Conservation (phyloP, 2,329 filamentous ascomycete genomes). For the Blumeria hordei region DNA sequence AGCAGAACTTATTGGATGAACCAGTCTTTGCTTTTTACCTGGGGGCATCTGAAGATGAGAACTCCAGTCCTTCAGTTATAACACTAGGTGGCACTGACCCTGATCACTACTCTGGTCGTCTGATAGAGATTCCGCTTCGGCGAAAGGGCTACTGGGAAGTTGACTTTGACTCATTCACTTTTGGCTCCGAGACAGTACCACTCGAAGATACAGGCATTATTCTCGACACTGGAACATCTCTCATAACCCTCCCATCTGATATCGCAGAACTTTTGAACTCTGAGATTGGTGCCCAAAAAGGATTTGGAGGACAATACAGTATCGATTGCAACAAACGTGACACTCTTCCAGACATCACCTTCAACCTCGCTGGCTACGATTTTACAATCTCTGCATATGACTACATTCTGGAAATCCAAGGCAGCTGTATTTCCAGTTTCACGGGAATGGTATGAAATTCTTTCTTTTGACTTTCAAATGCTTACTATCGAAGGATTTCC, state of each 20-base stretch:
- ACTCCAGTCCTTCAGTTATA: constrained; percentile 58
- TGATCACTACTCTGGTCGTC: constrained; percentile 57
- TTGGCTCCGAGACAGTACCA: constrained; percentile 66
- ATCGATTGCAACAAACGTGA: constrained; percentile 72
- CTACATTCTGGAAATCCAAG: constrained; percentile 89
- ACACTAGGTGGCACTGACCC: constrained; percentile 77
- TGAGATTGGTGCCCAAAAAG: constrained; percentile 95
- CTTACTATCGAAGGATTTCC: constrained; percentile 52
- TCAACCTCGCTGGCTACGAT: constrained; percentile 74
- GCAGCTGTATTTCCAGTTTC: constrained; percentile 90
- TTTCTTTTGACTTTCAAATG: constrained; percentile 22
- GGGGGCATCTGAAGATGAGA: constrained; percentile 40
- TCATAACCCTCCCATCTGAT: constrained; percentile 79
- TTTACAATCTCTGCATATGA: constrained; percentile 76
- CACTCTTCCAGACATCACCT: constrained; percentile 70
- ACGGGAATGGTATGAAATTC: constrained; percentile 51
- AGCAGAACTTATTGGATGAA: constrained; percentile 75
- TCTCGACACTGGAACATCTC: constrained; percentile 91
- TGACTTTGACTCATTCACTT: constrained; percentile 73
- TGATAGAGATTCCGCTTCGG: constrained; percentile 81
- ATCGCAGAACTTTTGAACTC: constrained; percentile 92
- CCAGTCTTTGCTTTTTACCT: constrained; percentile 95
- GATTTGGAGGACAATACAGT: constrained; percentile 88
- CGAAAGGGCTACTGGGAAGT: constrained; percentile 99
- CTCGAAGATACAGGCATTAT: constrained; percentile 90